phyloP scores from a whole-genome alignment of 768 basidiomycete genomes.

The Kwoniella dejecticola region DNA sequence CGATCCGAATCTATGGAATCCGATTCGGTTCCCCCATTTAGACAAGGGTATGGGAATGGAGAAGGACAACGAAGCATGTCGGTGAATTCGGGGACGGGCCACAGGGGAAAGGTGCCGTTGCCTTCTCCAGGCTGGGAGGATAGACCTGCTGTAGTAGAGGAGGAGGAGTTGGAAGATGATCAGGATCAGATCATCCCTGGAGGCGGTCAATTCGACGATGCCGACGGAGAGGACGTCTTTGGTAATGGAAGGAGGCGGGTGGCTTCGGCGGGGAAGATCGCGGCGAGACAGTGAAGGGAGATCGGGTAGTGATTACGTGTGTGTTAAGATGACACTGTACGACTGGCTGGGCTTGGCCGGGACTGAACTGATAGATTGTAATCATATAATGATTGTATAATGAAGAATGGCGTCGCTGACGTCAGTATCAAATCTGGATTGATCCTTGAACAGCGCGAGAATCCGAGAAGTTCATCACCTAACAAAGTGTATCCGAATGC shows the following conservation, averaged over 20 bases:
- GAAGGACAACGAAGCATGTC: conserved; percentile 21
- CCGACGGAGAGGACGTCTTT: conserved; percentile 27
- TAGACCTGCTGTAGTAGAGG: conserved; percentile 25
- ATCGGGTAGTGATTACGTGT: neutral
- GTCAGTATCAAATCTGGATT: neutral
- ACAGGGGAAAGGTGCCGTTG: conserved; percentile 2
- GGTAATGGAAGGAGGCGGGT: conserved; percentile 16
- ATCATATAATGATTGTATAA: neutral
- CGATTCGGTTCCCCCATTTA: conserved; percentile 2
- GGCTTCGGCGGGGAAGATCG: conserved; percentile 22
- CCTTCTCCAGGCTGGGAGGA: conserved; percentile 30
- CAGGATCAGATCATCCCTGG: conserved; percentile 27
- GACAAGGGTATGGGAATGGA: neutral
- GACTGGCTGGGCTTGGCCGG: neutral
- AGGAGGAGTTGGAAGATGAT: conserved; percentile 31
- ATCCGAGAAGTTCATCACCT: conserved; percentile 20
- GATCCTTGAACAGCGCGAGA: conserved; percentile 28
- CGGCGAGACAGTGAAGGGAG: conserved; percentile 9
- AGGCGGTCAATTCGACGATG: conserved; percentile 17
- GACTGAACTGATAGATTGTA: neutral
- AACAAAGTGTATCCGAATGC: neutral
- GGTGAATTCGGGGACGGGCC: conserved; percentile 4
- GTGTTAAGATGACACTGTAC: neutral
- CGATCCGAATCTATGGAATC: conserved; percentile 40
- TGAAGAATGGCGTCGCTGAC: conserved; percentile 24